Percentiles rank a stretch among this genome's conserved stretches.
These are phyloP conservation scores for Dicorynia guianensis DNA, from an alignment of 306 rosid genomes.

Conservation along the genomic window DNA sequence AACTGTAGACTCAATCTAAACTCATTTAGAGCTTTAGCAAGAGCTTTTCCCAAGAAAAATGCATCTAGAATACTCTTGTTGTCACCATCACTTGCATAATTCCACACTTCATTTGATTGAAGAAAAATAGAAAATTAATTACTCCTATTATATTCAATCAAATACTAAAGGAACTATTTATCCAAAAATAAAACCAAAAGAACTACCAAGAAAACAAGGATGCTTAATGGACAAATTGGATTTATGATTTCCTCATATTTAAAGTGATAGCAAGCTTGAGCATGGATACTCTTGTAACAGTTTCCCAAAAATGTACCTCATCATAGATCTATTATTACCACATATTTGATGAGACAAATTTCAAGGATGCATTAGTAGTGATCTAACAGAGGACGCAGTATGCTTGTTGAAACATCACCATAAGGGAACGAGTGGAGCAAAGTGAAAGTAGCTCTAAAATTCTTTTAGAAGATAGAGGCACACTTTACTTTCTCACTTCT, in stretches of 20 bases:
- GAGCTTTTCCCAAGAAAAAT: conserved; percentile 95
- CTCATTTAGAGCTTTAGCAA: conserved; percentile 89
- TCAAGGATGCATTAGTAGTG: no score
- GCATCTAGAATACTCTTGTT: conserved; percentile 85
- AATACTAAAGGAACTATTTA: no score
- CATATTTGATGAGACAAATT: no score
- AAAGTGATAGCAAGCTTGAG: no score
- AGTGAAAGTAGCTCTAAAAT: not conserved
- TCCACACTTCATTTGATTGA: conserved; percentile 26
- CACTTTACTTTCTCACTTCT: no score
- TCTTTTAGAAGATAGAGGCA: conserved; percentile 17
- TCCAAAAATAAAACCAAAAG: no score
- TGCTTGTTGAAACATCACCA: no score
- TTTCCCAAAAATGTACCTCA: no score
- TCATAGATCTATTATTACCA: no score
- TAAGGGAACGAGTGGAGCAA: not conserved
- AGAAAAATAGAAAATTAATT: not conserved
- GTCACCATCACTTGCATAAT: conserved; percentile 70
- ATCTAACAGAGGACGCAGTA: no score
- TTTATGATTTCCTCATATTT: no score
- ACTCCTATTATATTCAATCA: not conserved
- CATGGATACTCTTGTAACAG: no score
- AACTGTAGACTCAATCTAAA: conserved; percentile 82
- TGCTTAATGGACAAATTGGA: not conserved
- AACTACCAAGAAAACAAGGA: not conserved